Conservation (phyloP, 2,329 filamentous ascomycete species). For the Mycosphaerella sp. region DNA sequence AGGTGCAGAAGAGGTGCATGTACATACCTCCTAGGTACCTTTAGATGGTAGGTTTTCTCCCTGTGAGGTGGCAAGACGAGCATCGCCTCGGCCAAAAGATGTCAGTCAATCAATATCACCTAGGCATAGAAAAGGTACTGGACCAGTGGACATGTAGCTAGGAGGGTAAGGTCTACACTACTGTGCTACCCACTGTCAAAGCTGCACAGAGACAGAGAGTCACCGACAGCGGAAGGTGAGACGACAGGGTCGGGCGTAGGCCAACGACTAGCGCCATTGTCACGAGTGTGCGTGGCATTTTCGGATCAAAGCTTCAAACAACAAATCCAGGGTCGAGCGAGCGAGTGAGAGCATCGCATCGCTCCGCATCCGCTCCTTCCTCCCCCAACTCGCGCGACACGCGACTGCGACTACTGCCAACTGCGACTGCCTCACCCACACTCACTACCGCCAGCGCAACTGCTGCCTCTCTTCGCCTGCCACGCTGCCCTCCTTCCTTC, state of each 20-base stretch:
- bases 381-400: neutral
- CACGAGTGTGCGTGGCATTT: neutral
- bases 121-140: too few species aligned
- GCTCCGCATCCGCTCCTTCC: neutral
- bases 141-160: too few species aligned
- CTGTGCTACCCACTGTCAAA: neutral
- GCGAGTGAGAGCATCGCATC: too few species aligned
- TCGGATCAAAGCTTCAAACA: neutral
- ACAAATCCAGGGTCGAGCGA: neutral
- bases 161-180: too few species aligned
- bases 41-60: too few species aligned
- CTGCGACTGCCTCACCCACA: neutral
- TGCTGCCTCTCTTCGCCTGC: neutral
- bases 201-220: neutral
- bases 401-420: neutral
- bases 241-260: neutral
- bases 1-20: too few species aligned
- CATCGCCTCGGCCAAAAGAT: too few species aligned
- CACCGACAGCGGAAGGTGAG: neutral
- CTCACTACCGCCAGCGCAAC: neutral
- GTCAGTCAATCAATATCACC: too few species aligned
- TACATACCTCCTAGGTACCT: too few species aligned
- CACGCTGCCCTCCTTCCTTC: neutral
- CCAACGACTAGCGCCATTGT: neutral
- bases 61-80: too few species aligned